Evolutionary conservation across 1,139 yeast genomes (phyloP).

Genomic region (Yamadazyma buinensis): DNA sequence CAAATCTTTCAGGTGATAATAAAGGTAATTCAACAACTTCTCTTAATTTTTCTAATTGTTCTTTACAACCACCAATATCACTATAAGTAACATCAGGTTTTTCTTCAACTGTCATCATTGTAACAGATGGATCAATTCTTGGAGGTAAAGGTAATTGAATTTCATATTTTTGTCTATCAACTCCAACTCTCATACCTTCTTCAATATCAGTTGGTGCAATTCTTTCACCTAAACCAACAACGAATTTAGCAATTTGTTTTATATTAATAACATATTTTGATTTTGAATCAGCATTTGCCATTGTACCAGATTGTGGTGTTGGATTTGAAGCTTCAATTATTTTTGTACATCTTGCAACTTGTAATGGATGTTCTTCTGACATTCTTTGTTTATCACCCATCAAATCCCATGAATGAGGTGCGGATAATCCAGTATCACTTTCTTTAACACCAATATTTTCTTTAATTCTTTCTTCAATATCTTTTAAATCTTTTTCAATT

Average conservation of each 20-base stretch:
- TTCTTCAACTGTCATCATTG: conserved; percentile 99
- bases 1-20: conserved; percentile 93
- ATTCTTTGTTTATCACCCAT: conserved; percentile 93
- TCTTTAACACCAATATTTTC: conserved; percentile 93
- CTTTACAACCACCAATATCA: conserved; percentile 98
- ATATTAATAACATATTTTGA: conserved; percentile 92
- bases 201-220: conserved; percentile 98
- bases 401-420: conserved; percentile 96
- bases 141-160: conserved; percentile 97
- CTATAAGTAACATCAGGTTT: conserved; percentile 89
- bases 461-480: conserved; percentile 79
- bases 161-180: conserved; percentile 94
- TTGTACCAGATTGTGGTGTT: conserved; percentile 31
- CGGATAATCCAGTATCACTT: conserved; percentile 92
- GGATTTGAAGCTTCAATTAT: conserved; percentile 65
- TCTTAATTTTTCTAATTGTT: conserved; percentile 92
- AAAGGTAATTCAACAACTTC: conserved; percentile 97
- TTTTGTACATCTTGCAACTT: conserved; percentile 97
- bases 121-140: conserved; percentile 92
- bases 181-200: conserved; percentile 99
- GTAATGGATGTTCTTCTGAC: conserved; percentile 92
- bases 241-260: conserved; percentile 97
- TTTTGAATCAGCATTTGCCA: conserved; percentile 70
- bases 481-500: conserved; percentile 81
- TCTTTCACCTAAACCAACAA: conserved; percentile 92